Base-by-base conservation (phyloP, 2,329 filamentous ascomycete genomes). In the Xylaria sp. region DNA sequence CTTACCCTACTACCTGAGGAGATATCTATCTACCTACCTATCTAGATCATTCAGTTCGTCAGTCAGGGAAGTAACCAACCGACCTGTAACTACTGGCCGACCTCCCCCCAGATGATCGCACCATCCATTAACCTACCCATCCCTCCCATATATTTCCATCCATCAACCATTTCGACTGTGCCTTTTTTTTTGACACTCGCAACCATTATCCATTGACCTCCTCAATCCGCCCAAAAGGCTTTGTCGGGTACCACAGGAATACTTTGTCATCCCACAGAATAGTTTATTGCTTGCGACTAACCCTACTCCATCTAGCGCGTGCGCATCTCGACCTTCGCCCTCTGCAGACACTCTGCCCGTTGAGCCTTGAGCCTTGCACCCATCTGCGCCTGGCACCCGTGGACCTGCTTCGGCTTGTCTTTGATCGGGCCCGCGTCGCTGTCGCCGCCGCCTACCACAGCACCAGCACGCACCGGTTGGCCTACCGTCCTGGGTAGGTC, bases 341-440 rank as follows among this genome's bases (percentile, higher is more conserved):
- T 17, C 14, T 47, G 42, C 42, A 7, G 24, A 27, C 36, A 53
- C 27, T 34, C 45, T 56, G 30, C n/a, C 6, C 21, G 4, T 30
- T 54, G 55, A 45, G 24, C 47, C 36, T 36, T 59, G 56, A 17
- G 19, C 24, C 21, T 30, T 17, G 24, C 50, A 61, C n/a, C 21
- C 27, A 34, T 9, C 27, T 54, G 19, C 32, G 48, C 54, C 42
- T 51, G n/a, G 42, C 42, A 51, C 4, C 21, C 21, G 21, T 51
- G n/a, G 27, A 56, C 48, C 39, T 58, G 14, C 30, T 47, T 36
- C 54, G 24, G 36, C 42, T 27, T 32, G 24, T 14, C 32, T 39
- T 59, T 51, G n/a, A 58, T 64, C 59, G 68, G 68, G 48, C 48
- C 53, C 11, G 53, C 51, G 53, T 59, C 57, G 54, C 47, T 47